phyloP scores from a whole-genome alignment of 1,284 basidiomycete genomes.

The Ceratobasidium sp. region DNA sequence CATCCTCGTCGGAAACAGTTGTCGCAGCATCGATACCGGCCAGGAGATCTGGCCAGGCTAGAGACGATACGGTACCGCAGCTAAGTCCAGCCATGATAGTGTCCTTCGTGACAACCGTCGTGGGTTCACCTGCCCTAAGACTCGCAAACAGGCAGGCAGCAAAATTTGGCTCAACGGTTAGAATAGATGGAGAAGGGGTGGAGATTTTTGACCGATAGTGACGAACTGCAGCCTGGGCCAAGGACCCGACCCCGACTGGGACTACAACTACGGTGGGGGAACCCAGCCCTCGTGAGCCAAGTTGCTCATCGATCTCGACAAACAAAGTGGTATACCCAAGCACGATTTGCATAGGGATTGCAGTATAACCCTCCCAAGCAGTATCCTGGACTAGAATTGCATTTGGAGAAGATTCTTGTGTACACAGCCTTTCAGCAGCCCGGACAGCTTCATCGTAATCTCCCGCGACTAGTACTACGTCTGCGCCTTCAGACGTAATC shows the following conservation, averaged over 20 bases:
- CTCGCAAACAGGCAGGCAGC: constrained; percentile 43
- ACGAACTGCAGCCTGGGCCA: constrained; percentile 47
- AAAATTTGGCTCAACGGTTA: constrained; percentile 46
- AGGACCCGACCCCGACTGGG: constrained; percentile 47
- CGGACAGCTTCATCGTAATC: constrained; percentile 45
- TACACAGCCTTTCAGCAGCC: constrained; percentile 11
- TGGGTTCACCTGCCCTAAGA: constrained; percentile 32
- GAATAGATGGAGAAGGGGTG: constrained; percentile 26
- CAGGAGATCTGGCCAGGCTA: constrained; percentile 46
- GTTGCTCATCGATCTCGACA: constrained; percentile 45
- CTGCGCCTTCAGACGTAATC: constrained; percentile 35
- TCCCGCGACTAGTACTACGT: constrained; percentile 4
- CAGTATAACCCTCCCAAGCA: constrained; percentile 44
- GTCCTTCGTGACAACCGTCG: constrained; percentile 25
- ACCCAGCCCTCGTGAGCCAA: background rate
- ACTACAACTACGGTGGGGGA: constrained; percentile 41
- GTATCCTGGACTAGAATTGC: constrained; percentile 47
- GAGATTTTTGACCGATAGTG: constrained; percentile 39
- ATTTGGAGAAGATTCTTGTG: background rate
- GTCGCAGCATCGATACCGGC: constrained; percentile 41
- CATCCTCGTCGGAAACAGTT: constrained; percentile 43
- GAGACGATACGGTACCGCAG: constrained; percentile 47
- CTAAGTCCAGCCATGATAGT: constrained; percentile 49
- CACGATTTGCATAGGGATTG: constrained; percentile 46
- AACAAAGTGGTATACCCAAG: constrained; percentile 48